Base-by-base conservation (phyloP, 192 early-diverging fungal genomes). In the Glomus cerebriforme region DNA sequence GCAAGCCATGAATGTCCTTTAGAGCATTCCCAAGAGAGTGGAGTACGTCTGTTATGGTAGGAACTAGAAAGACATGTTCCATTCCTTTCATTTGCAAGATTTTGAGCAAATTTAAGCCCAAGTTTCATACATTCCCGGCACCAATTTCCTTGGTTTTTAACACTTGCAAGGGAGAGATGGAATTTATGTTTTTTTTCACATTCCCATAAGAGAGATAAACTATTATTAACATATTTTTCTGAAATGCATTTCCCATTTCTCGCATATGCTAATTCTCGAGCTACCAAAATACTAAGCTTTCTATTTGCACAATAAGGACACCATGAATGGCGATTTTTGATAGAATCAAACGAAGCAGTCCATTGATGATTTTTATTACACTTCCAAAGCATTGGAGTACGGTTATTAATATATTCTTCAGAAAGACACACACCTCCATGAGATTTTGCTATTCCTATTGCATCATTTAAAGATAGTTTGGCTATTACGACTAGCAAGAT, bases 181-280 rank as follows among this genome's bases (percentile, higher is more conserved):
- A 73, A 73, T 73, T 73, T 22, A 73, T 73, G 71, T 27, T 27
- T 54, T 58, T 73, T 73, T 73, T 73, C 27, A 58, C 45, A 73
- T 49, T 73, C 71, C 19, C 59, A 60, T 62, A 62, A 62, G 22
- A 62, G 22, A 62, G 60, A 10, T 62, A 24, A 62, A 62, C 10
- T 62, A 62, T 62, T 62, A 62, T 62, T 62, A 62, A 62, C 3
- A 62, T 62, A 62, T 27, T 62, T 62, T 62, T 62, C 60, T 10
- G 3, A 62, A 62, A 62, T 62, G 10, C 60, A 62, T 62, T 62
- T 62, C 10, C 60, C 60, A 27, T 62, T 62, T 62, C 35, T 69
- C 2, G 32, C 32, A 35, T 69, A 19, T 69, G 67, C 67, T 2
- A 69, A 13, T 69, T 69, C 27, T 34, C 58, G 5, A 29, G 70